phyloP scores from a whole-genome alignment of 2,329 filamentous ascomycete genomes.

The Cytospora leucostoma region DNA sequence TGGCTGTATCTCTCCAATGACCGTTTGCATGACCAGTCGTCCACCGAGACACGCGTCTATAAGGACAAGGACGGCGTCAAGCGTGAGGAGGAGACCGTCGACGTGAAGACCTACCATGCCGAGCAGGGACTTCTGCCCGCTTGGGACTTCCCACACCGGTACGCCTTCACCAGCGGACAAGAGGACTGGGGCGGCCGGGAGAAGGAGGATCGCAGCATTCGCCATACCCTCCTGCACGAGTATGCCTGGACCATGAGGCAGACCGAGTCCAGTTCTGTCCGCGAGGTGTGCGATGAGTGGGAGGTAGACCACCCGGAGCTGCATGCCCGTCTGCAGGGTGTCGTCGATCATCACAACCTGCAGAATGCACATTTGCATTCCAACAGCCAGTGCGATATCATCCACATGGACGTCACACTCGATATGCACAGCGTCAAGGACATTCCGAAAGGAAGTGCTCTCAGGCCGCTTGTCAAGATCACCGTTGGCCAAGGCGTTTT shows the following conservation, averaged over 20 bases:
- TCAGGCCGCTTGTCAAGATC: conserved; percentile 61
- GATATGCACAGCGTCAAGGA: conserved; percentile 56
- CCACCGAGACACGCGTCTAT: conserved; percentile 18
- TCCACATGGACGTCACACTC: conserved; percentile 64
- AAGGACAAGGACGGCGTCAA: conserved; percentile 19
- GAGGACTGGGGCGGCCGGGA: conserved; percentile 50
- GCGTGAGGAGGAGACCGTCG: conserved; percentile 17
- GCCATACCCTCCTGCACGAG: conserved; percentile 56
- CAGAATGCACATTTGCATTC: conserved; percentile 25
- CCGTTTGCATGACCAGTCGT: conserved; percentile 44
- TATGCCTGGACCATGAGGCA: conserved; percentile 58
- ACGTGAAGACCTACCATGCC: conserved; percentile 26
- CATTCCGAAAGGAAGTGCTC: conserved; percentile 56
- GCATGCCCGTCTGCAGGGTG: conserved; percentile 52
- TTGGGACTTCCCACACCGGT: conserved; percentile 57
- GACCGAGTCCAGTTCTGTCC: conserved; percentile 57
- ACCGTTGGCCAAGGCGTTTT: conserved; percentile 56
- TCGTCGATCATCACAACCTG: conserved; percentile 37
- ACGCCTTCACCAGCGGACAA: conserved; percentile 52
- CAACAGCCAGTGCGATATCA: conserved; percentile 56
- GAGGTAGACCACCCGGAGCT: conserved; percentile 59
- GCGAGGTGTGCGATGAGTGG: conserved; percentile 57
- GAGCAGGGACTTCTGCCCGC: conserved; percentile 38
- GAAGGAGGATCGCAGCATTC: conserved; percentile 43
- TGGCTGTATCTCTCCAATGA: conserved; percentile 61